phyloP scores from a whole-genome alignment of 2,329 filamentous ascomycete genomes.

The Fusarium sp. region DNA sequence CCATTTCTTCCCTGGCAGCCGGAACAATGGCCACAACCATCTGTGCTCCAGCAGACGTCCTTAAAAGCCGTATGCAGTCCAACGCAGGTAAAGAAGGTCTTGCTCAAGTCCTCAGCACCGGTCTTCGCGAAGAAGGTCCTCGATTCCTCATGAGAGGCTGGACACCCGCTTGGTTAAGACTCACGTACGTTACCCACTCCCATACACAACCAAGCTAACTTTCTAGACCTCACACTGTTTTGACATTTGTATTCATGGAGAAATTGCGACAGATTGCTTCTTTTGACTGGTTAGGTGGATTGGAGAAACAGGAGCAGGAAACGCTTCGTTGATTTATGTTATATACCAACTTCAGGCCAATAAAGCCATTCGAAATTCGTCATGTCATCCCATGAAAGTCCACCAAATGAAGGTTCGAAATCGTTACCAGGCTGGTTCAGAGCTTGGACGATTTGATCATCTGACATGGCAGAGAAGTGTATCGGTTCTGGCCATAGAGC shows the following conservation, averaged over 20 bases:
- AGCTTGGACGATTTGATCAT: slow-evolving; percentile 74
- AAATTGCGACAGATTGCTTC: slow-evolving; percentile 53
- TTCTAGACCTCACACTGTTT: slow-evolving; percentile 57
- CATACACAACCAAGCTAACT: not conserved
- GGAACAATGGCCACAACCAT: slow-evolving; percentile 61
- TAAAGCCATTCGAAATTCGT: slow-evolving; percentile 69
- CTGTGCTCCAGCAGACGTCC: slow-evolving; percentile 59
- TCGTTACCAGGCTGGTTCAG: slow-evolving; percentile 72
- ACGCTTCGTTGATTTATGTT: slow-evolving; percentile 30
- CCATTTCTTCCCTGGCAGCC: slow-evolving; percentile 54
- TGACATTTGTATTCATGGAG: slow-evolving; percentile 61
- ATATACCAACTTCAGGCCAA: slow-evolving; percentile 59
- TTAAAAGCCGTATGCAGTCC: slow-evolving; percentile 58
- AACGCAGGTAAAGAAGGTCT: slow-evolving; percentile 50
- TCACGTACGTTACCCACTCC: slow-evolving; percentile 51
- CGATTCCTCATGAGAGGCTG: slow-evolving; percentile 60
- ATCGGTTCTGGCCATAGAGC: slow-evolving; percentile 63
- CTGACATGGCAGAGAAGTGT: slow-evolving; percentile 76
- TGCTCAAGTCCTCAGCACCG: slow-evolving; percentile 49
- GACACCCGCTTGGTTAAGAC: slow-evolving; percentile 59
- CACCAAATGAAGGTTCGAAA: slow-evolving; percentile 66
- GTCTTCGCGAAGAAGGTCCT: slow-evolving; percentile 54
- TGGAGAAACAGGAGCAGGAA: slow-evolving; percentile 22
- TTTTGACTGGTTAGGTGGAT: slow-evolving; percentile 37
- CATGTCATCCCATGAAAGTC: slow-evolving; percentile 70